Conservation (phyloP, 2,329 filamentous ascomycete genomes). For the Fusarium luffae region DNA sequence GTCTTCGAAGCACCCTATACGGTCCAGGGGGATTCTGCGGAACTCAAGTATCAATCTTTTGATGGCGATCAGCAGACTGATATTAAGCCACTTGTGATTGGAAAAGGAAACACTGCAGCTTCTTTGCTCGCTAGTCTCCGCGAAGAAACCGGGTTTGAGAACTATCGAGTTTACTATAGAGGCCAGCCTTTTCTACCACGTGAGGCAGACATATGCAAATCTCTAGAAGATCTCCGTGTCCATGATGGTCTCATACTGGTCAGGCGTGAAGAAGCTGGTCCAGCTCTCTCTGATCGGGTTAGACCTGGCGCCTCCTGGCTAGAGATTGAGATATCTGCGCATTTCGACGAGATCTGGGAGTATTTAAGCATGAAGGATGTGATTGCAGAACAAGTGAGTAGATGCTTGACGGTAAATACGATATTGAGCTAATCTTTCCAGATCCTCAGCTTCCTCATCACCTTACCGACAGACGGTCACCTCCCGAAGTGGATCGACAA, state of each 20-base stretch:
- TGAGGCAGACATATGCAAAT: slow-evolving; percentile 67
- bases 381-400: slow-evolving; percentile 72
- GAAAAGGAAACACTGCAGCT: slow-evolving; percentile 75
- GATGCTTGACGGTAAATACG: neutral
- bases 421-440: slow-evolving; percentile 45
- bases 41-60: slow-evolving; percentile 80
- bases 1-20: slow-evolving; percentile 63
- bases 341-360: slow-evolving; percentile 86
- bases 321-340: slow-evolving; percentile 81
- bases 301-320: slow-evolving; percentile 68
- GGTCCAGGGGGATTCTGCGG: slow-evolving; percentile 71
- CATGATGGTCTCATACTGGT: slow-evolving; percentile 74
- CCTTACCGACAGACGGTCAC: slow-evolving; percentile 74
- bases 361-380: slow-evolving; percentile 79
- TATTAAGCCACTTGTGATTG: slow-evolving; percentile 72
- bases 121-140: slow-evolving; percentile 75
- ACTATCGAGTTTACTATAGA: slow-evolving; percentile 77
- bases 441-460: slow-evolving; percentile 77
- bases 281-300: slow-evolving; percentile 56
- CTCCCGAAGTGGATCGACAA: slow-evolving; percentile 70
- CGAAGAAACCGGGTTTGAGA: slow-evolving; percentile 78
- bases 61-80: slow-evolving; percentile 69
- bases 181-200: slow-evolving; percentile 73
- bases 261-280: slow-evolving; percentile 64
- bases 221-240: slow-evolving; percentile 75